Evolutionary conservation across 1,139 yeast genomes (phyloP), one percentile per base, ranked within the genome.

Genomic region (Candida pseudoviswanathii): DNA sequence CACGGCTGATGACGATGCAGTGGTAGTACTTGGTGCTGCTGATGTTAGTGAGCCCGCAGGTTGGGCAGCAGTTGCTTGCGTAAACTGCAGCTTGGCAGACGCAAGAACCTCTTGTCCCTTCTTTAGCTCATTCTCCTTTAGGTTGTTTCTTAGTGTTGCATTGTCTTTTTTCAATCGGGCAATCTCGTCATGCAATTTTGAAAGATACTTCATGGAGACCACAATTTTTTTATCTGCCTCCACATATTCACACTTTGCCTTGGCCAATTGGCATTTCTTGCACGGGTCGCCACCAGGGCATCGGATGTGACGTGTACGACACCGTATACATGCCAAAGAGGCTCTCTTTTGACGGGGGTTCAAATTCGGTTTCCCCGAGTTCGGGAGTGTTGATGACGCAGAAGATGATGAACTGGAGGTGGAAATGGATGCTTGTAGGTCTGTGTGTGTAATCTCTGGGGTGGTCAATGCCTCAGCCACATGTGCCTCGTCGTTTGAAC

Each of bases 221-320:
- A 87, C 90, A 21, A 89, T 78, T 62, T 88, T 87, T 70, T 83
- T 85, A 49, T 86, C 91, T 2, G 88, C 90, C 61, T 86, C 94
- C 24, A 82, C 78, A 58, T 88, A 89, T 59, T 86, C 91, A 69
- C 96, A 89, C 32, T 76, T 74, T 2, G 84, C 72, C 49, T 76
- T 78, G 16, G 88, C 82, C 45, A 77, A 65, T 21, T 67, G 70
- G 63, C 96, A 89, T 59, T 85, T 84, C 49, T 73, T 68, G 63
- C 96, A 89, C 0, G 92, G 90, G 38, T 84, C 80, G 1, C 90
- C 94, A 1, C 95, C 95, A 8, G 91, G 91, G 61, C 96, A 89
- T 55, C 88, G 80, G 37, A 86, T 84, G 64, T 89, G 96, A 50
- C 94, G 75, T 45, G 82, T 79, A 39, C 96, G 73, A 61, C 96